Evolutionary conservation across 768 basidiomycete genomes (phyloP), one percentile per base, ranked within the genome.

Genomic region (Lactifluus piperatus): DNA sequence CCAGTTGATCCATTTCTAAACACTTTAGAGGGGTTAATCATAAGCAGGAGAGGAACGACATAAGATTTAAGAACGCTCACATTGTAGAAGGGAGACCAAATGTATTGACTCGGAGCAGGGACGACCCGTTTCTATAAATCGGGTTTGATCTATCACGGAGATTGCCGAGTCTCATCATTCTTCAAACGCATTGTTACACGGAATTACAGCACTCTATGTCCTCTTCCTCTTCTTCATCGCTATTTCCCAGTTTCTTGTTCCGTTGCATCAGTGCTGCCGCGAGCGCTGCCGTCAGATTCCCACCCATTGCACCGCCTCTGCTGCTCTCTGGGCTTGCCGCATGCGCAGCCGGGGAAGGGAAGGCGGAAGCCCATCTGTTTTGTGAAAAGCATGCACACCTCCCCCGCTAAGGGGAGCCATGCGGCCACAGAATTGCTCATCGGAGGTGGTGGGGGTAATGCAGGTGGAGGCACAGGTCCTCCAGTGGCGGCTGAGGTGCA

Each of bases 181-280:
- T 8, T 30, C 30, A 8, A 30, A 4, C 8, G 30, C 4, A 30
- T 30, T 30, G 8, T 30, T 30, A 30, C 30, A n/a, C n/a, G n/a
- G n/a, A n/a, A n/a, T n/a, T n/a, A n/a, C n/a, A n/a, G n/a, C n/a
- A n/a, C n/a, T n/a, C n/a, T n/a, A n/a, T n/a, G 44, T 71, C 69
- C 44, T 72, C 71, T 30, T 72, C 71, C 3, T 72, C 69, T 5
- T 71, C 72, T 29, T 72, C 72, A 6, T 72, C 70, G 30, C 70
- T 70, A 66, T 93, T 91, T 2, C 88, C 92, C 65, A 95, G 74
- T 67, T 89, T 86, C 74, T 88, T 91, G 69, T 90, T 95, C 65
- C 94, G 75, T 69, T 86, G 82, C 65, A 85, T 73, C 62, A 97
- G 71, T 1, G 93, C 93, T 50, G 83, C 87, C 5, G 92, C 94